Percentiles rank a stretch among this genome's conserved stretches.
These are phyloP conservation scores for Voacanga thouarsii DNA, from an alignment of 257 asterid species.

Conservation along the genomic window DNA sequence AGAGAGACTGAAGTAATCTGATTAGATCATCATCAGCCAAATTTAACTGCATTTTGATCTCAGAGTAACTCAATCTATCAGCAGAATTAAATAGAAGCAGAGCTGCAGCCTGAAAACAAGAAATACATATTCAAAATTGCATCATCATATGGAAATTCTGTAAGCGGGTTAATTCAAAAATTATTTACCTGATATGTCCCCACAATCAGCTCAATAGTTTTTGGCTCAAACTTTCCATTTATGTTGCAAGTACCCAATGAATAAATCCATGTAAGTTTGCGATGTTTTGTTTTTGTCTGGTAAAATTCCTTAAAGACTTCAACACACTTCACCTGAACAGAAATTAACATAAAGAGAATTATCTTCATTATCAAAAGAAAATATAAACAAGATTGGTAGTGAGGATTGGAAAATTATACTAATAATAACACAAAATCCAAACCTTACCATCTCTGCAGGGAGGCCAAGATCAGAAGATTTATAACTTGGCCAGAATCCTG, in stretches of 20 bases:
- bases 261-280: slow-evolving; percentile 55
- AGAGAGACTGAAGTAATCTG: slow-evolving; percentile 51
- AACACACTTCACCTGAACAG: slow-evolving; percentile 53
- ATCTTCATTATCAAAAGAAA: neutral
- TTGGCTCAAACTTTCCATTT: slow-evolving; percentile 43
- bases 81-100: slow-evolving; percentile 46
- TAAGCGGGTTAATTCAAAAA: neutral
- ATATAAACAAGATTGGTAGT: neutral
- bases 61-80: slow-evolving; percentile 50
- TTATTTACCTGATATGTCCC: slow-evolving; percentile 49
- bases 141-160: neutral
- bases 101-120: slow-evolving; percentile 44
- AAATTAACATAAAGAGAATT: neutral
- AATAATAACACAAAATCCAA: neutral
- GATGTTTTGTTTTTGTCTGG: slow-evolving; percentile 34
- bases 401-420: slow-evolving; percentile 1
- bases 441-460: slow-evolving; percentile 52
- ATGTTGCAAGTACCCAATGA: slow-evolving; percentile 50
- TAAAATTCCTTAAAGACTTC: slow-evolving; percentile 51
- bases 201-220: slow-evolving; percentile 44
- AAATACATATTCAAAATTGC: neutral
- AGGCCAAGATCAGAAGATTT: slow-evolving; percentile 54
- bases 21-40: slow-evolving; percentile 51
- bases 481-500: slow-evolving; percentile 66
- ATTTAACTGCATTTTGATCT: slow-evolving; percentile 44